A percentile compares a stretch with the other conserved stretches of the same genome.
These are phyloP conservation scores for Leccinum subtestaceum DNA, from an alignment of 768 basidiomycete species.

Conservation along the genomic window DNA sequence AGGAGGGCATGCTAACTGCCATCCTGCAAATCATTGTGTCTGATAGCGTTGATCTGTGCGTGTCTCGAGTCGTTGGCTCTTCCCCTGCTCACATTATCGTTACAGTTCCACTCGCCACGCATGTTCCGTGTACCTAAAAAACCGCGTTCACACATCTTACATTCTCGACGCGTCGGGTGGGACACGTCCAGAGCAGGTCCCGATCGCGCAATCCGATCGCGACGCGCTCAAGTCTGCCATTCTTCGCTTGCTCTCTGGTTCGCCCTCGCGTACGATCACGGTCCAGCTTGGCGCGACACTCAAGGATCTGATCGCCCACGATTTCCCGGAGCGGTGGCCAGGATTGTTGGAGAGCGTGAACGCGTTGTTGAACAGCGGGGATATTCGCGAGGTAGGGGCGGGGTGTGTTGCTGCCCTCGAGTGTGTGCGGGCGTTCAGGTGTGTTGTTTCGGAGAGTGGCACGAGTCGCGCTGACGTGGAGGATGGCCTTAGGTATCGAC, in stretches of 20 bases:
- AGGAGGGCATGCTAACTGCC: constrained; percentile 82
- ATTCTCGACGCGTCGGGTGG: constrained; percentile 38
- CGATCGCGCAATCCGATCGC: constrained; percentile 68
- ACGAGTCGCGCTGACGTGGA: constrained; percentile 36
- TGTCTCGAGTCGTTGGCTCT: constrained; percentile 39
- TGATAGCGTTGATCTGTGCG: constrained; percentile 75
- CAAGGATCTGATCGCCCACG: constrained; percentile 69
- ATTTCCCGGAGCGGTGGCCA: constrained; percentile 80
- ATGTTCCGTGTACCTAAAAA: constrained; percentile 86
- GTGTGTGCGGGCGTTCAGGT: constrained; percentile 58
- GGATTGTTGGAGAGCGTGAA: constrained; percentile 66
- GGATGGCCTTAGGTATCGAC: constrained; percentile 55
- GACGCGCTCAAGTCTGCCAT: constrained; percentile 67
- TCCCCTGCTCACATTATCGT: background rate
- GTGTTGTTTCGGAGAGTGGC: background rate
- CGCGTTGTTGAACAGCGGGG: constrained; percentile 55
- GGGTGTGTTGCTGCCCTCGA: constrained; percentile 79
- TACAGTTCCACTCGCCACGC: constrained; percentile 78
- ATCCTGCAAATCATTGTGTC: constrained; percentile 82
- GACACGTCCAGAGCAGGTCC: constrained; percentile 56
- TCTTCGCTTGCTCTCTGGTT: constrained; percentile 65
- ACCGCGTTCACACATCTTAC: constrained; percentile 74
- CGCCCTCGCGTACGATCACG: constrained; percentile 64
- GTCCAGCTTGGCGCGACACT: constrained; percentile 73
- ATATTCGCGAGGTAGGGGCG: constrained; percentile 74